Evolutionary conservation across 78 protist species (phyloP).

Genomic region (Goniomonas avonlea): DNA sequence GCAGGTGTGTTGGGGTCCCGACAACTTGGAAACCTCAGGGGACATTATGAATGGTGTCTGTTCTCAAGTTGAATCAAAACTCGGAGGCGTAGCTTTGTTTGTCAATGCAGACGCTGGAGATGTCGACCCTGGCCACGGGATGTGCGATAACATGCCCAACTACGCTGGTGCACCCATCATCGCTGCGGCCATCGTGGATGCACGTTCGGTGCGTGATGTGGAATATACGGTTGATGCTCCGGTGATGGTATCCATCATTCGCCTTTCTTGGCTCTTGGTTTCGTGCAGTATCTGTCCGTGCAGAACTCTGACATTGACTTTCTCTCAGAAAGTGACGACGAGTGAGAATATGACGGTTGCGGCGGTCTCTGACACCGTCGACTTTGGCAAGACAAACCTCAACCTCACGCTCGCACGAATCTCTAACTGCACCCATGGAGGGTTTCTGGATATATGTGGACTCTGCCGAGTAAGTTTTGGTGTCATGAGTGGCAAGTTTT

Average conservation of each 20-base stretch:
- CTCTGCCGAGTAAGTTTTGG: no score
- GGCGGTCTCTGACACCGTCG: background rate
- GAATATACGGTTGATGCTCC: no score
- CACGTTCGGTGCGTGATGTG: background rate
- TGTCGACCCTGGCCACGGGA: background rate
- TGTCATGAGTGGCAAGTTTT: no score
- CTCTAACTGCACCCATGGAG: slow-evolving; percentile 12
- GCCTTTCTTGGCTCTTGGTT: no score
- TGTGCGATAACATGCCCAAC: background rate
- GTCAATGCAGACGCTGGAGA: slow-evolving; percentile 28
- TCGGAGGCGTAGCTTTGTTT: background rate
- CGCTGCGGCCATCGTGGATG: background rate
- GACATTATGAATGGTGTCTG: background rate
- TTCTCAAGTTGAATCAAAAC: background rate
- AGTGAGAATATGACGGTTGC: no score
- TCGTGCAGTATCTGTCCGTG: no score
- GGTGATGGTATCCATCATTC: no score
- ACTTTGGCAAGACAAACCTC: slow-evolving; percentile 6
- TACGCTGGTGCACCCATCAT: background rate
- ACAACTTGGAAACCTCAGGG: background rate
- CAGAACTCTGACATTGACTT: no score
- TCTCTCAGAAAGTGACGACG: no score
- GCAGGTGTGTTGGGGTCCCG: slow-evolving; percentile 22
- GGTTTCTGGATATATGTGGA: slow-evolving; percentile 2
- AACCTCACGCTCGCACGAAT: slow-evolving; percentile 6